phyloP scores from a whole-genome alignment of 441 rosid species.

The Geranium incanum region DNA sequence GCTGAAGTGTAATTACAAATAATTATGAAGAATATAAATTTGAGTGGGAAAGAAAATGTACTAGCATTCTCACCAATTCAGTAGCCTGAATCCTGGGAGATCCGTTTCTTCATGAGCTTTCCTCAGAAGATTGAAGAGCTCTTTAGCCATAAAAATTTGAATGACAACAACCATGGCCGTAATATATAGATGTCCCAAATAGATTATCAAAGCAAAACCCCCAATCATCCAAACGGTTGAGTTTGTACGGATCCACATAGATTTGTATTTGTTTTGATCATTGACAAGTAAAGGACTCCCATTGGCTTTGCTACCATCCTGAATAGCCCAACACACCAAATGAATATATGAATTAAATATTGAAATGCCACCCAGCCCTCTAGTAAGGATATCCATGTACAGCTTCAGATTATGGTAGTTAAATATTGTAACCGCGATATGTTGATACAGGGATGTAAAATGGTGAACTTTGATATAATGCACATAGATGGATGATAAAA shows the following conservation, averaged over 20 bases:
- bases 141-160: slow-evolving; percentile 78
- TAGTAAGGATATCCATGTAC: not conserved
- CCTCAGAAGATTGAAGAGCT: slow-evolving; percentile 69
- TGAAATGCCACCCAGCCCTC: not conserved
- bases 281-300: slow-evolving; percentile 55
- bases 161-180: slow-evolving; percentile 81
- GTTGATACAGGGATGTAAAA: too few relatives aligned
- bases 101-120: slow-evolving; percentile 68
- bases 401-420: not conserved
- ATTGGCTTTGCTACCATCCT: slow-evolving; percentile 44
- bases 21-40: not conserved
- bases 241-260: slow-evolving; percentile 57
- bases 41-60: not conserved
- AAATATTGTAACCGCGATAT: too few relatives aligned
- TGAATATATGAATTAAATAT: not conserved
- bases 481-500: too few relatives aligned
- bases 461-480: too few relatives aligned
- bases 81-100: slow-evolving; percentile 82
- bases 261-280: slow-evolving; percentile 62
- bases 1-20: not conserved
- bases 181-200: slow-evolving; percentile 88
- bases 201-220: slow-evolving; percentile 60
- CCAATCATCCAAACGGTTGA: slow-evolving; percentile 89
- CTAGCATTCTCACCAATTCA: slow-evolving; percentile 56
- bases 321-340: slow-evolving; percentile 35